Evolutionary conservation across 805 yeast genomes (phyloP).

Genomic region (Brettanomyces bruxellensis): DNA sequence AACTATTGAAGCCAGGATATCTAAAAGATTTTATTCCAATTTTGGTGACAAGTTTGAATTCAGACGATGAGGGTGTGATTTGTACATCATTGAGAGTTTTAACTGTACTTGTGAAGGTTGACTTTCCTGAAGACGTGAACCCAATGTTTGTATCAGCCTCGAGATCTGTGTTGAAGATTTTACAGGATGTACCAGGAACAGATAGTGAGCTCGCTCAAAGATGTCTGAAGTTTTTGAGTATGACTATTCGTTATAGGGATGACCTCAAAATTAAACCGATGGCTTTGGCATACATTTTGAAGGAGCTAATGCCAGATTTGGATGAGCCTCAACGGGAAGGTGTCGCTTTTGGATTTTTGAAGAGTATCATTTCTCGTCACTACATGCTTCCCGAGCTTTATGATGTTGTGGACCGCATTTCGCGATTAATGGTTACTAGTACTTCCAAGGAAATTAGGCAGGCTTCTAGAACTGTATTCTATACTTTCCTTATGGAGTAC

Average conservation of each 20-base stretch:
- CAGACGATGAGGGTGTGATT: constrained; percentile 73
- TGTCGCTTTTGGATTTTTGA: constrained; percentile 75
- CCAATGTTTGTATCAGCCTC: constrained; percentile 50
- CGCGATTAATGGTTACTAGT: constrained; percentile 82
- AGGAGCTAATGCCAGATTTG: constrained; percentile 72
- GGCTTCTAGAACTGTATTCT: constrained; percentile 73
- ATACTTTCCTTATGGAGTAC: constrained; percentile 83
- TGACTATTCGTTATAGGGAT: constrained; percentile 60
- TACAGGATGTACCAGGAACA: constrained; percentile 72
- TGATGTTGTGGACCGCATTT: constrained; percentile 74
- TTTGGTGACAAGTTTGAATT: constrained; percentile 47
- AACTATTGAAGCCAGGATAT: constrained; percentile 47
- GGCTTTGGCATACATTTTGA: constrained; percentile 65
- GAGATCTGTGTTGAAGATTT: constrained; percentile 48
- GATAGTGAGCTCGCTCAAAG: constrained; percentile 74
- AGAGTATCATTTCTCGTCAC: constrained; percentile 66
- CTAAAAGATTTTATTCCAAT: constrained; percentile 70
- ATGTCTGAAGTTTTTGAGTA: constrained; percentile 63
- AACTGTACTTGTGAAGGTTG: constrained; percentile 49
- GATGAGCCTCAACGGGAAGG: constrained; percentile 88
- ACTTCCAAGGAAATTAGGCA: constrained; percentile 77
- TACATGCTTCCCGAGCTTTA: constrained; percentile 81
- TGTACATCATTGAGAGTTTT: constrained; percentile 58
- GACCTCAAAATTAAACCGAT: constrained; percentile 58
- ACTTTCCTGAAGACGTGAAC: constrained; percentile 47